Evolutionary conservation across 179 eudicot species (phyloP), one percentile per base, ranked within the genome.

Genomic region (Silene coronaria): DNA sequence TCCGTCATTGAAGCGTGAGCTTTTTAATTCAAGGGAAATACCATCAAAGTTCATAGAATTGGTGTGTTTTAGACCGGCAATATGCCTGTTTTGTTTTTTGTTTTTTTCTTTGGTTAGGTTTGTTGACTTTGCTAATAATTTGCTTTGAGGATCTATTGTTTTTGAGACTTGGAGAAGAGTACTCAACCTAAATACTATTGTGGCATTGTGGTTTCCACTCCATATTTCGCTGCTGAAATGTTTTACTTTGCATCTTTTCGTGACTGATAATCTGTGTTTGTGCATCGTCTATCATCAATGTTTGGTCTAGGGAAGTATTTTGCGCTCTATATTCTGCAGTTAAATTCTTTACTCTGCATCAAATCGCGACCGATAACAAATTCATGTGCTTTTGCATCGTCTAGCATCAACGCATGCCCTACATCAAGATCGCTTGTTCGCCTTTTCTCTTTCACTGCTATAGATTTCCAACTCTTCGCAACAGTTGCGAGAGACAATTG

Each of bases 61-160:
- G n/a, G 80, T 73, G 70, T 55, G 67, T 12, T 71, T 53, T 72
- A 67, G 79, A 58, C 62, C 30, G 30, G 67, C 73, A 69, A 24
- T 77, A 13, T 51, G 57, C 57, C 42, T 51, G 57, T 16, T 51
- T 38, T 51, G 57, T 17, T 51, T 51, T 65, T 67, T n/a, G 6
- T 8, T 3, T 73, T 67, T 42, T 14, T 21, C 45, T 22, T 23
- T 51, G 28, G 67, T 73, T 16, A 61, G 72, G 58, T 73, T 72
- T 77, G 71, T 64, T 67, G 70, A 60, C 74, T 46, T 46, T 7
- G 12, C 68, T 61, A 77, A 73, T 73, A 81, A 81, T 72, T 30
- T 34, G 34, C 67, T 34, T 48, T 16, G 60, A 45, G 60, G 21
- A 36, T 32, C 24, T 67, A 34, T 45, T 69, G 72, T 69, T 69